A percentile compares a stretch with the other conserved stretches of the same genome.
Evolutionary conservation across 2,329 filamentous ascomycete genomes (phyloP).

Genomic region (Diplocarpon rosae): DNA sequence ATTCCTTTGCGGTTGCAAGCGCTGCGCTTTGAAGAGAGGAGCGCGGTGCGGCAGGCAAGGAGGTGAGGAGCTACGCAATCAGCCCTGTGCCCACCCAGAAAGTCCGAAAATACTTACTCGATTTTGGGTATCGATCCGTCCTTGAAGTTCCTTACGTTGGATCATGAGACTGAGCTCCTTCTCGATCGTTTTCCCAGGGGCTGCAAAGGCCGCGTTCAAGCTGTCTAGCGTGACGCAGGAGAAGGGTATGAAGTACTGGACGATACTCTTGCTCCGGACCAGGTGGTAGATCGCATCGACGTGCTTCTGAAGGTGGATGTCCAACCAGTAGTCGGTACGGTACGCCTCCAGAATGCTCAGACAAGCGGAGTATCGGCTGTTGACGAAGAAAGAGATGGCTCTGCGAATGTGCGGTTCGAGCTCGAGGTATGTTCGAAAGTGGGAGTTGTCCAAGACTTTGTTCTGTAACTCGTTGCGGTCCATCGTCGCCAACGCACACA

Average conservation of each 20-base stretch:
- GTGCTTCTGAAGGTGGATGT: slow-evolving; percentile 72
- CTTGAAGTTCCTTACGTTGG: slow-evolving; percentile 55
- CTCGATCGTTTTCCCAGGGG: slow-evolving; percentile 51
- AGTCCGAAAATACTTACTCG: slow-evolving; percentile 36
- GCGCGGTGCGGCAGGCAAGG: slow-evolving; percentile 55
- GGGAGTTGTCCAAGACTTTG: slow-evolving; percentile 65
- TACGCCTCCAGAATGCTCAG: slow-evolving; percentile 73
- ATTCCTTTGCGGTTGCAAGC: slow-evolving; percentile 55
- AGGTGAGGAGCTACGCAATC: slow-evolving; percentile 52
- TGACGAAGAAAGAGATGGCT: slow-evolving; percentile 80
- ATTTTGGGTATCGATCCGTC: slow-evolving; percentile 76
- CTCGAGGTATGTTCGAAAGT: slow-evolving; percentile 81
- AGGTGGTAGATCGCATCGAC: slow-evolving; percentile 57
- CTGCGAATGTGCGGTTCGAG: slow-evolving; percentile 89
- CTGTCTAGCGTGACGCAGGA: slow-evolving; percentile 73
- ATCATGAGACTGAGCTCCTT: slow-evolving; percentile 74
- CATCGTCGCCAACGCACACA: slow-evolving; percentile 87
- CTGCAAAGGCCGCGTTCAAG: slow-evolving; percentile 66
- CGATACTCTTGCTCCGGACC: slow-evolving; percentile 84
- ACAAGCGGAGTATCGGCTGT: slow-evolving; percentile 79
- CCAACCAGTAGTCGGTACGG: slow-evolving; percentile 77
- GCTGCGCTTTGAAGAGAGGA: slow-evolving; percentile 59
- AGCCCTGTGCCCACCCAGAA: slow-evolving; percentile 6
- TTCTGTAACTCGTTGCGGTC: slow-evolving; percentile 63
- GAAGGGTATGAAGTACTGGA: slow-evolving; percentile 87